These are phyloP conservation scores for Punica granatum DNA, from an alignment of 345 rosid genomes.

Conservation along the genomic window DNA sequence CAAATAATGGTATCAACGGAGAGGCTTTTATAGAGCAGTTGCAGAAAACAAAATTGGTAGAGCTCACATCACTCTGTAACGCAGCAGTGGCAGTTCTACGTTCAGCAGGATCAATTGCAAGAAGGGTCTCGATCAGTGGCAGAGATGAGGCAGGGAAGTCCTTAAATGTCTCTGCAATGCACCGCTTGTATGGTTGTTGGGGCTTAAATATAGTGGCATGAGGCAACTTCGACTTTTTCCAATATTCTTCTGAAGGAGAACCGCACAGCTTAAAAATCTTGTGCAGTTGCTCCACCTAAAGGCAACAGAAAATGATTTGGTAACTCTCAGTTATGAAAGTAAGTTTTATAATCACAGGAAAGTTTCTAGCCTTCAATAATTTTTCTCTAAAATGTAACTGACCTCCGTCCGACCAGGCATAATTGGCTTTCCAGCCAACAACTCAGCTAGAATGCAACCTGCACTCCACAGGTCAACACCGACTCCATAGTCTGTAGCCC, in stretches of 20 bases:
- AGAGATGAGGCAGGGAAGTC: slow-evolving; percentile 33
- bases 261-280: slow-evolving; percentile 43
- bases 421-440: slow-evolving; percentile 34
- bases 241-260: slow-evolving; percentile 38
- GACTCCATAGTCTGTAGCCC: too few species aligned
- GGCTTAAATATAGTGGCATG: slow-evolving; percentile 36
- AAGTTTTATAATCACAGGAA: too few species aligned
- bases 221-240: slow-evolving; percentile 35
- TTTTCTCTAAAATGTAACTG: not conserved
- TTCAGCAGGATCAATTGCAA: slow-evolving; percentile 27
- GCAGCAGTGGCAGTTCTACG: slow-evolving; percentile 29
- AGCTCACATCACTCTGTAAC: slow-evolving; percentile 23
- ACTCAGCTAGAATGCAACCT: too few species aligned
- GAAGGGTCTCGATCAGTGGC: slow-evolving; percentile 26
- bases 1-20: too few species aligned
- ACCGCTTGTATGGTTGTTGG: slow-evolving; percentile 28
- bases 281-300: slow-evolving; percentile 39
- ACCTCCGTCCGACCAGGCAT: slow-evolving; percentile 47
- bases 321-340: not conserved
- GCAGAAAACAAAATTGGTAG: not conserved
- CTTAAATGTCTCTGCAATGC: slow-evolving; percentile 30
- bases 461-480: too few species aligned
- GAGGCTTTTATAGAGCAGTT: too few species aligned
- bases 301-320: not conserved
- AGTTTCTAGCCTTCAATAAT: too few species aligned